Base-by-base conservation (phyloP, 768 basidiomycete species). In the Termitomyces eurrhizus region DNA sequence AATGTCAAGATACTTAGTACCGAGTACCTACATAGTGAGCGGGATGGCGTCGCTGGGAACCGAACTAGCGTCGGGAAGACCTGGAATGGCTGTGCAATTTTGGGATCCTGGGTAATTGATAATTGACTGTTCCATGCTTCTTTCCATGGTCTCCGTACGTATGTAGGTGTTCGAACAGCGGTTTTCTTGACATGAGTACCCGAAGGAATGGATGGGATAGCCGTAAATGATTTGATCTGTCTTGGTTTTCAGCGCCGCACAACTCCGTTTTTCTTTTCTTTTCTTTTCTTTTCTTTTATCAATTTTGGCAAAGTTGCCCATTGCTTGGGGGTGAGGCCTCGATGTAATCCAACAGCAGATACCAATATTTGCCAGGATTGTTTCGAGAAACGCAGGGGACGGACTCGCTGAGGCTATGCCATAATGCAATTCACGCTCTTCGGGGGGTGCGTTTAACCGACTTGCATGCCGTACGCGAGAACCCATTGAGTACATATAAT, bases 61-160 rank as follows among this genome's bases (percentile, higher is more conserved):
- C 56, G 56, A 58, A 51, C 13, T 51, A 50, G 39, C 53, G 29
- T 41, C 39, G 39, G 53, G 39, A 54, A 54, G 26, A 21, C 16
- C 52, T 29, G 26, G 9, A 11, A 53, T 39, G 52, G 52, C 52
- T 53, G 37, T 54, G 53, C 18, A n/a, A 12, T 11, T 21, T 18
- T 29, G 4, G 4, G n/a, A 21, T 21, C 32, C 16, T 13, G 18
- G 11, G 37, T 39, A 26, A 36, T 16, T 42, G 11, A 41, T 39
- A 26, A 36, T 16, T 42, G 11, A 41, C 3, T 48, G 12, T 7
- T 49, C 16, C 7, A 49, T 32, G 26, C 29, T 12, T 2, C 9
- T 41, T 26, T 29, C 11, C 14, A 32, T 42, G 11, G 21, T 21
- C 21, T 21, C 21, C 21, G 21, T 21, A 21, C 26, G 52, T 37